Conservation (phyloP, 345 rosid genomes). For the Citropsis articulata region DNA sequence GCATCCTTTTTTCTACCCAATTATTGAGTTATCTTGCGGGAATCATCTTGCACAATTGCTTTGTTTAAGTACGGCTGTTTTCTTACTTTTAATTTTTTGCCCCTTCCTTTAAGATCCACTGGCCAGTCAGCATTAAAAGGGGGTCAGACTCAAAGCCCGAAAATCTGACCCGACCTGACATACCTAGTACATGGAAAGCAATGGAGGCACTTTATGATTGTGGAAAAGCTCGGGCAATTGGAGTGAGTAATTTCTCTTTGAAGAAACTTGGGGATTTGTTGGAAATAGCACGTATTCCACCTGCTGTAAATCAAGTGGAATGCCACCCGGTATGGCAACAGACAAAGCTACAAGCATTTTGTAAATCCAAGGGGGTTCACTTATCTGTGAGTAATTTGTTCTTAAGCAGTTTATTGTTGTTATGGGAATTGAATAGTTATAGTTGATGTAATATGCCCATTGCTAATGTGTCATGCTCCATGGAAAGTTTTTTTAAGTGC, state of each 20-base stretch:
- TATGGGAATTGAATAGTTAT: background rate
- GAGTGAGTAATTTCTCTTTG: conserved; percentile 45
- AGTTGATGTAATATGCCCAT: background rate
- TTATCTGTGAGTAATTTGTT: conserved; percentile 40
- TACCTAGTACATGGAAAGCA: conserved; percentile 59
- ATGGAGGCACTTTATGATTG: conserved; percentile 46
- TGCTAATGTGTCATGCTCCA: background rate
- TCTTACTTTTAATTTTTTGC: background rate
- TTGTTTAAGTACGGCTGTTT: background rate
- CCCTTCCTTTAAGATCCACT: conserved; percentile 42
- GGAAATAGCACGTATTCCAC: conserved; percentile 25
- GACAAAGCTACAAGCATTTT: conserved; percentile 43
- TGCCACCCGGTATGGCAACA: conserved; percentile 67
- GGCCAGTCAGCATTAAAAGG: conserved; percentile 63
- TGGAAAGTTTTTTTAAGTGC: background rate
- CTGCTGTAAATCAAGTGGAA: conserved; percentile 59
- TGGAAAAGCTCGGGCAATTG: conserved; percentile 54
- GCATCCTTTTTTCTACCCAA: background rate
- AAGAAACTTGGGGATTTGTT: conserved; percentile 41
- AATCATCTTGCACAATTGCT: background rate
- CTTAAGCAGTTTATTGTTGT: background rate
- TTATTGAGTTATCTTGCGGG: background rate
- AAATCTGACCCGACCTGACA: conserved; percentile 41
- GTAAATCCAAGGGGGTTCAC: conserved; percentile 62
- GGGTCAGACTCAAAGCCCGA: conserved; percentile 40